Conservation (phyloP, 2,329 filamentous ascomycete genomes). For the Colletotrichum higginsianum region DNA sequence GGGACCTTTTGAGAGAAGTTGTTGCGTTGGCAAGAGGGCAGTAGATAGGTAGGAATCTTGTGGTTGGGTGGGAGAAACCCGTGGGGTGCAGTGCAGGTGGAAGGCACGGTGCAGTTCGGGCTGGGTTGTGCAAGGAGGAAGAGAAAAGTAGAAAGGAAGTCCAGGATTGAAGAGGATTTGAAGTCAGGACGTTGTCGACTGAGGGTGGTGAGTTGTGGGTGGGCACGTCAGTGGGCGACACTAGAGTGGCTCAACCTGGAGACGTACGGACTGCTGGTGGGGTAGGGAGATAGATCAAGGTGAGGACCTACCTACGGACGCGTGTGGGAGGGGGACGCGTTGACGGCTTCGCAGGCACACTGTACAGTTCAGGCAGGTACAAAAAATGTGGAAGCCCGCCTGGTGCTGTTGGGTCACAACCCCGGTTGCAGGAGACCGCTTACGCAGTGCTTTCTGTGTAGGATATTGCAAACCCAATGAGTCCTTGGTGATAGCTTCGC, state of each 20-base stretch:
- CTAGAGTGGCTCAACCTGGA: not conserved
- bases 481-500: not conserved
- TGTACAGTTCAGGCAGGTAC: not conserved
- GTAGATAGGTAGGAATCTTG: too few relatives aligned
- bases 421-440: not conserved
- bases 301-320: not conserved
- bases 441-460: not conserved
- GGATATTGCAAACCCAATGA: too few relatives aligned
- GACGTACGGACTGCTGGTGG: not conserved
- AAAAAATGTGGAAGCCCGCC: not conserved
- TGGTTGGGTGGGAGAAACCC: not conserved
- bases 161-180: not conserved
- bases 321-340: not conserved
- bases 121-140: not conserved
- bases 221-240: not conserved
- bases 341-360: not conserved
- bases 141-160: too few relatives aligned
- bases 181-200: not conserved
- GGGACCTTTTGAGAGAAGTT: not conserved
- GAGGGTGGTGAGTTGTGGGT: not conserved
- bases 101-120: not conserved
- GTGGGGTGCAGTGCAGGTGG: rapidly evolving
- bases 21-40: not conserved
- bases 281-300: not conserved
- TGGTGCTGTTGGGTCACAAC: not conserved